Conservation (phyloP, 176 grass and related monocot genomes). For the Lolium perenne region DNA sequence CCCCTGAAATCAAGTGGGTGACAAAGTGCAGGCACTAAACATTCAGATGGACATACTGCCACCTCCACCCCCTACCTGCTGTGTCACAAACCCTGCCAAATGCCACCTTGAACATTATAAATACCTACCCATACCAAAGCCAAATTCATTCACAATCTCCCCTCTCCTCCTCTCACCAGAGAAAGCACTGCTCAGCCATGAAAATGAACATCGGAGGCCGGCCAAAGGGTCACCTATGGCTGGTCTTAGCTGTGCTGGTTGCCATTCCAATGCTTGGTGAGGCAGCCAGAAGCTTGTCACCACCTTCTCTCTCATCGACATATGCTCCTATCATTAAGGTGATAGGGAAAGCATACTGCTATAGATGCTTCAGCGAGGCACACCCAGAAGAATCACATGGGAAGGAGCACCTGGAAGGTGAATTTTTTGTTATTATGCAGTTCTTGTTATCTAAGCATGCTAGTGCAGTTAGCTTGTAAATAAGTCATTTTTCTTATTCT, state of each 20-base stretch:
- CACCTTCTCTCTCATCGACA: constrained; percentile 33
- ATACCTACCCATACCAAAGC: constrained; percentile 41
- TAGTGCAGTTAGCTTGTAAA: constrained; percentile 20
- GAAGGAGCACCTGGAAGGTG: constrained; percentile 74
- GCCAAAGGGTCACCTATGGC: constrained; percentile 39
- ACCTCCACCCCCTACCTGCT: constrained; percentile 35
- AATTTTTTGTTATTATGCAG: neutral
- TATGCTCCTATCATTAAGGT: constrained; percentile 63
- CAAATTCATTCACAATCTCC: constrained; percentile 40
- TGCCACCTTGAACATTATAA: constrained; percentile 48
- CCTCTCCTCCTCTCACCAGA: constrained; percentile 22
- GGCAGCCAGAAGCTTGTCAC: constrained; percentile 41
- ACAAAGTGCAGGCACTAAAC: constrained; percentile 13
- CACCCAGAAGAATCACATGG: constrained; percentile 57
- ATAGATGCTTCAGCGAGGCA: constrained; percentile 60
- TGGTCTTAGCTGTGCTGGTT: constrained; percentile 41
- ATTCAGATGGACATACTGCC: neutral
- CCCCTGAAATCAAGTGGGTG: constrained; percentile 13
- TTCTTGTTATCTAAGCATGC: constrained; percentile 1
- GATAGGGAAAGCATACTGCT: constrained; percentile 76
- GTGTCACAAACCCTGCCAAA: constrained; percentile 35
- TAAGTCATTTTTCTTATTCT: neutral
- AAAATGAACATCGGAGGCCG: constrained; percentile 23
- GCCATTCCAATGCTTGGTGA: constrained; percentile 19
- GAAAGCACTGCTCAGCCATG: constrained; percentile 21